Percentiles rank a stretch among this genome's conserved stretches.
These are phyloP conservation scores for Neoconidiobolus thromboides DNA, from an alignment of 371 early-diverging fungal genomes.

Conservation along the genomic window DNA sequence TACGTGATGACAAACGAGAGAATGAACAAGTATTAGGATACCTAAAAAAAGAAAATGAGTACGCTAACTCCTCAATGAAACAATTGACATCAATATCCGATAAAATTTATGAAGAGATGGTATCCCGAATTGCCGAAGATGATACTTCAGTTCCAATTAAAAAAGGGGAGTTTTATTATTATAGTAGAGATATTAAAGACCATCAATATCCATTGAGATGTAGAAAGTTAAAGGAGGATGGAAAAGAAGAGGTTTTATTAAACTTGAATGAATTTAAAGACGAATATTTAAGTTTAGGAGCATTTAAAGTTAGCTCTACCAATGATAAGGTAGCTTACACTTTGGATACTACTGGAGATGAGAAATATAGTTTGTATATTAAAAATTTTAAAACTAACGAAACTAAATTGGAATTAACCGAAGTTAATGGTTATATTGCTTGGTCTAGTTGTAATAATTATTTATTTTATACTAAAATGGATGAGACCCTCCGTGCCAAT, in stretches of 20 bases:
- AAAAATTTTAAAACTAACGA: conserved; percentile 20
- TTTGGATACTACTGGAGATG: conserved; percentile 28
- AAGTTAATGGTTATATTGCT: conserved; percentile 29
- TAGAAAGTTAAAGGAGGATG: not conserved
- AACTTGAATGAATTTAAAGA: conserved; percentile 1
- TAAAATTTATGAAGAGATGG: conserved; percentile 1
- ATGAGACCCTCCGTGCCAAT: conserved; percentile 31
- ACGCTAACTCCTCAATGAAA: not conserved
- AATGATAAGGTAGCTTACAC: conserved; percentile 27
- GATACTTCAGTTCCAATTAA: not conserved
- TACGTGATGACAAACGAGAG: not conserved
- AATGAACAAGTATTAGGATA: conserved; percentile 1
- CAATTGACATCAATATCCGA: not conserved
- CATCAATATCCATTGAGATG: conserved; percentile 6
- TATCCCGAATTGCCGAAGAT: not conserved
- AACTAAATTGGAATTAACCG: conserved; percentile 19
- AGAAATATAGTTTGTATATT: conserved; percentile 27
- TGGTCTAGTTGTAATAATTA: conserved; percentile 23
- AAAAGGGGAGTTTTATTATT: conserved; percentile 1
- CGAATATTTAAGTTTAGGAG: not conserved
- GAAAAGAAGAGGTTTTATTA: conserved; percentile 4
- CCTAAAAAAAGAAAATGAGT: conserved; percentile 2
- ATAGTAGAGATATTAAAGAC: not conserved
- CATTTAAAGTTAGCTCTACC: conserved; percentile 11
- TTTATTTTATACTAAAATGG: conserved; percentile 26